Conservation (phyloP, 345 rosid species). For the Melastoma malabathricum region DNA sequence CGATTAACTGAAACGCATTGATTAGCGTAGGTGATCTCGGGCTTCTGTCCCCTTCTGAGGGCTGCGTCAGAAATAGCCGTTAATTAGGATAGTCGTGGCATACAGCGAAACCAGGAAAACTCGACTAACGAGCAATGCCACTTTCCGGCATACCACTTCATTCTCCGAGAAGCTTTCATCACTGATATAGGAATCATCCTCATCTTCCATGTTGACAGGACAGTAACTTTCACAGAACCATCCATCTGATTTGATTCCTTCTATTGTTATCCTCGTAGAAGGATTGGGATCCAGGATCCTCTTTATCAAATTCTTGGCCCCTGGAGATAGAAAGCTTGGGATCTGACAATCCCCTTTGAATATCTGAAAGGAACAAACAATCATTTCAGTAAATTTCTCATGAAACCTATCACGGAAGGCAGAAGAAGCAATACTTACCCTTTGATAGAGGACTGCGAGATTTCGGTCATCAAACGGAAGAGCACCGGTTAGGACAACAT, state of each 20-base stretch:
- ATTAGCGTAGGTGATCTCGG: slow-evolving; percentile 46
- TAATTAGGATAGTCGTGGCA: neutral
- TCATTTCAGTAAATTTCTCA: too few relatives aligned
- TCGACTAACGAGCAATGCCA: neutral
- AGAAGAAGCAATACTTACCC: slow-evolving; percentile 26
- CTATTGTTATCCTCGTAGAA: slow-evolving; percentile 43
- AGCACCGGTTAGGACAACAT: slow-evolving; percentile 69
- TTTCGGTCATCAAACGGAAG: slow-evolving; percentile 96
- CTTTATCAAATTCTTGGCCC: slow-evolving; percentile 60
- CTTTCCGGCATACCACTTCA: slow-evolving; percentile 32
- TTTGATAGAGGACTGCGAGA: slow-evolving; percentile 83
- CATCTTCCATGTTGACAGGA: slow-evolving; percentile 54
- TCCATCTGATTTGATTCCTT: slow-evolving; percentile 49
- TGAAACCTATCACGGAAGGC: too few relatives aligned
- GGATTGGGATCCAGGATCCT: slow-evolving; percentile 86
- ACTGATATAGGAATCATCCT: slow-evolving; percentile 40
- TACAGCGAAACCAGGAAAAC: neutral
- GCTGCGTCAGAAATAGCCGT: slow-evolving; percentile 18
- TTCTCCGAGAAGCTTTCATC: slow-evolving; percentile 40
- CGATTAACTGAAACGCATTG: slow-evolving; percentile 87
- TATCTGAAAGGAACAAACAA: slow-evolving; percentile 29
- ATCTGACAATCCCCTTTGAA: slow-evolving; percentile 74
- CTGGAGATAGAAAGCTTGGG: slow-evolving; percentile 70
- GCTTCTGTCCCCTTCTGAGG: slow-evolving; percentile 32
- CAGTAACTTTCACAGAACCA: slow-evolving; percentile 65